These are phyloP conservation scores for Akanthomyces lecanii DNA, from an alignment of 2,329 filamentous ascomycete species.

Conservation along the genomic window DNA sequence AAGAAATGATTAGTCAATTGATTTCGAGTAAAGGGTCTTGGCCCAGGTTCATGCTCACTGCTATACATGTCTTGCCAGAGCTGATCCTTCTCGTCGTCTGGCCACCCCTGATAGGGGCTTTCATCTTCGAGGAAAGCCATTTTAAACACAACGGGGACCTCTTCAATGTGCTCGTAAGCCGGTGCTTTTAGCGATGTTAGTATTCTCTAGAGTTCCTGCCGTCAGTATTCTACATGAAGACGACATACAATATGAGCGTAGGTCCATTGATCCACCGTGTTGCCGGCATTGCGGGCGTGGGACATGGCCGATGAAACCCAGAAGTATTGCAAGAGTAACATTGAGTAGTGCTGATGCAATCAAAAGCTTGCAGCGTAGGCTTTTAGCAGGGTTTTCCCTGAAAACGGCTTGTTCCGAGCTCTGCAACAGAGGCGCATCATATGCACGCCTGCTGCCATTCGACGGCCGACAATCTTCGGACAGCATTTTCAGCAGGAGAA, in stretches of 20 bases:
- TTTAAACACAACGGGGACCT: background rate
- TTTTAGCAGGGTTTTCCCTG: background rate
- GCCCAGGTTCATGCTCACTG: background rate
- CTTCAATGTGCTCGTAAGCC: background rate
- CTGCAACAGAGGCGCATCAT: background rate
- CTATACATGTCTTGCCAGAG: slow-evolving; percentile 16
- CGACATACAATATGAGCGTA: background rate
- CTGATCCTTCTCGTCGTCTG: slow-evolving; percentile 13
- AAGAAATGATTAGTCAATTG: background rate
- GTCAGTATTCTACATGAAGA: background rate
- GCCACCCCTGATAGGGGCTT: slow-evolving; percentile 16
- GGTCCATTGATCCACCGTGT: background rate
- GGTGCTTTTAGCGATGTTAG: background rate
- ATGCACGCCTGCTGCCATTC: no score
- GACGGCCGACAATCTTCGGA: background rate
- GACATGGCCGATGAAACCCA: background rate
- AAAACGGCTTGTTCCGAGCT: background rate
- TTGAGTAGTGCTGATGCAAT: background rate
- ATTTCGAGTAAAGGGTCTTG: background rate
- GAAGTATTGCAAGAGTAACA: background rate
- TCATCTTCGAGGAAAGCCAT: background rate
- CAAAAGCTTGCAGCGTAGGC: background rate
- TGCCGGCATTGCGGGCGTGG: background rate
- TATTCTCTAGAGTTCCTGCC: background rate
- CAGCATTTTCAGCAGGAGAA: background rate